phyloP scores from a whole-genome alignment of 106 monocot species.

The Phalaenopsis equestris region DNA sequence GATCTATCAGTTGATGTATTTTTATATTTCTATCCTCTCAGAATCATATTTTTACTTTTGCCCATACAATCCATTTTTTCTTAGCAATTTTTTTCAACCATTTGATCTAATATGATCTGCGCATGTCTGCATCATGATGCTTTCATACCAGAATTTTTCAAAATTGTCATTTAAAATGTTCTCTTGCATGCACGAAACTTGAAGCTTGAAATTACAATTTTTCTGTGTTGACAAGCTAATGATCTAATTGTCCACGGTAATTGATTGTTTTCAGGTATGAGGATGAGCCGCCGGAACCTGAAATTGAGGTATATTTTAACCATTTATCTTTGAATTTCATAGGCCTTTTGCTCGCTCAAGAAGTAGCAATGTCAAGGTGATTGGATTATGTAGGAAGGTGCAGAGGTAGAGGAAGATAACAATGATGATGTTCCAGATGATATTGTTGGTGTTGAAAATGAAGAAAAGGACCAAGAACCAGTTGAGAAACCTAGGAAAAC shows the following conservation, averaged over 20 bases:
- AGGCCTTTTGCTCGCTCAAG: not conserved
- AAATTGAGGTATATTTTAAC: slow-evolving; percentile 53
- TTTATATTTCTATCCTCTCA: not conserved
- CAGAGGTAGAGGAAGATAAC: slow-evolving; percentile 60
- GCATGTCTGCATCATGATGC: not conserved
- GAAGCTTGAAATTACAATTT: not conserved
- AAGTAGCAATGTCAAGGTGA: not conserved
- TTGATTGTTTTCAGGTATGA: slow-evolving; percentile 50
- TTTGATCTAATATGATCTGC: not conserved
- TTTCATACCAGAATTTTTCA: not conserved
- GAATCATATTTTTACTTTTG: not conserved
- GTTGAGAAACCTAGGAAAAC: slow-evolving; percentile 49
- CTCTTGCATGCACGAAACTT: not conserved
- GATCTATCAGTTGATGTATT: not conserved
- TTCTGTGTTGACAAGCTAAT: not conserved
- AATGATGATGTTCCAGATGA: slow-evolving; percentile 76
- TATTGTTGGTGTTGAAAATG: slow-evolving; percentile 37
- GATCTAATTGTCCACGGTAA: not conserved
- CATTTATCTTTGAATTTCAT: not conserved
- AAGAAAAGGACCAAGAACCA: slow-evolving; percentile 47
- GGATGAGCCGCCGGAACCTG: slow-evolving; percentile 94
- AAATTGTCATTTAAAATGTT: not conserved
- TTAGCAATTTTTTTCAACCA: not conserved
- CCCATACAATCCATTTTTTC: not conserved
- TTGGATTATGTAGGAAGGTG: slow-evolving; percentile 61